Conservation (phyloP, 192 early-diverging fungal species). For the Haplosporangium gracile region DNA sequence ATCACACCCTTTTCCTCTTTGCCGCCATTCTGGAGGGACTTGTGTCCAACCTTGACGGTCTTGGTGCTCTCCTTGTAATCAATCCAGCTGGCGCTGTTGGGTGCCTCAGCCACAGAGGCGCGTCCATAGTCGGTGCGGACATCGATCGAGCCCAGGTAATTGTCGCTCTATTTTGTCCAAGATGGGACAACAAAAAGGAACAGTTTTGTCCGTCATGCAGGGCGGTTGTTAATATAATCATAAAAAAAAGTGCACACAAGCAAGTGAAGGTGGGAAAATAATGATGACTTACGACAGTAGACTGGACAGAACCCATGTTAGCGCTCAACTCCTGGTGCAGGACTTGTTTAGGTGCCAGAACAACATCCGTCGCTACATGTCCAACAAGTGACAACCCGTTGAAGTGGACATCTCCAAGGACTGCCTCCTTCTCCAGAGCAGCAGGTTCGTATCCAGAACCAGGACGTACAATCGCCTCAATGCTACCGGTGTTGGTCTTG, state of each 20-base stretch:
- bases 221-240: neutral
- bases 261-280: neutral
- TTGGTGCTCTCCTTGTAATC: neutral
- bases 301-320: neutral
- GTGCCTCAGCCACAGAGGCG: neutral
- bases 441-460: neutral
- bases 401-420: neutral
- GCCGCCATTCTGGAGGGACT: neutral
- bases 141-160: constrained; percentile 5
- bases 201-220: neutral
- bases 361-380: neutral
- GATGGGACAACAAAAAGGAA: neutral
- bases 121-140: neutral
- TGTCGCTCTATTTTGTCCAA: neutral
- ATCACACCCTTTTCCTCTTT: neutral
- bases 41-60: neutral
- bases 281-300: neutral
- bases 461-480: neutral
- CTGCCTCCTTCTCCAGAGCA: neutral
- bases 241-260: neutral
- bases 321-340: neutral
- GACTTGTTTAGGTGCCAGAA: neutral
- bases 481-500: neutral
- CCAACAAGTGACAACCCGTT: neutral
- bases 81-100: neutral